Evolutionary conservation across 1,139 yeast genomes (phyloP), one percentile per base, ranked within the genome.

Genomic region (Pichia kudriavzevii): DNA sequence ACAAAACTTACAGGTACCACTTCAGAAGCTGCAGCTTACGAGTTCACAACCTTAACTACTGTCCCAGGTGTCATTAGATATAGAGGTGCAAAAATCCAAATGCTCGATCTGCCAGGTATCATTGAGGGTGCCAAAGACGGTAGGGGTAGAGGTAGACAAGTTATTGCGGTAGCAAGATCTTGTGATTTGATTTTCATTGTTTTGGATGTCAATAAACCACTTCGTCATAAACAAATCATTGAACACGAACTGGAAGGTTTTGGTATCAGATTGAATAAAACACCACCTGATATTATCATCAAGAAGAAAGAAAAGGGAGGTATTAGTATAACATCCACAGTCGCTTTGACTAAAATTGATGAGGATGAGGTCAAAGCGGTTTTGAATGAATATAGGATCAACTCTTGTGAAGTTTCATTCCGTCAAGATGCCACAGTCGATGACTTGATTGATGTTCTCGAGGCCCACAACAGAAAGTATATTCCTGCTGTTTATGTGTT

Each of bases 111-210:
- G 51, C 99, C 99, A 4, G 99, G 99, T 59, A 91, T 91, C 53
- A 91, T 91, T 50, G 97, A 93, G 61, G 98, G 98, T 60, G 99
- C 98, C 39, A 88, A 88, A 52, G 97, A 91, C 55, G 98, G 98
- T 63, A 83, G 88, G 60, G 98, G 99, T 67, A 78, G 99, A 67
- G 99, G 99, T 72, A 83, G 79, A 52, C 98, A 91, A 64, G 98
- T 91, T 41, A 91, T 91, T 63, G 98, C 98, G 1, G 97, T 88
- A 39, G 97, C 98, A 6, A 75, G 98, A 60, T 84, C 96, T 6
- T 94, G 95, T 53, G 88, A 91, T 57, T 66, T 93, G 52, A 73
- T 91, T 38, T 91, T 91, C 59, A 83, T 91, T 55, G 95, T 91
- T 4, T 67, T 91, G 55, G 99, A 91, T 58, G 98, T 91, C 40